These are phyloP conservation scores for Cymodocea nodosa DNA, from an alignment of 116 monocot genomes.

Conservation along the genomic window DNA sequence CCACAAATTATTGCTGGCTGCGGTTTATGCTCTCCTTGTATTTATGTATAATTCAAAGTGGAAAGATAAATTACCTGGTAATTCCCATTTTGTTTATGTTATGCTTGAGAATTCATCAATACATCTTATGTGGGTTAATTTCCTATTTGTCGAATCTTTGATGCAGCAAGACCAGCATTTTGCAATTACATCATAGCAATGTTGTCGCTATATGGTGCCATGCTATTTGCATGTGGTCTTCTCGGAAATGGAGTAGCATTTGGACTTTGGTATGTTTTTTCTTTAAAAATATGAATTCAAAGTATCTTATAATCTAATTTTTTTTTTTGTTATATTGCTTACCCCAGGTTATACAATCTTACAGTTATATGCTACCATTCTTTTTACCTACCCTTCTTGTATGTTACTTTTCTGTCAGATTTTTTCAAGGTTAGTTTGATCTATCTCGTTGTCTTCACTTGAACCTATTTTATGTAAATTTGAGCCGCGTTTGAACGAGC, in stretches of 20 bases:
- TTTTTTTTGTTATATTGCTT: not conserved
- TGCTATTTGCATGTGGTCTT: conserved; percentile 57
- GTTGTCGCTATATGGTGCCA: conserved; percentile 44
- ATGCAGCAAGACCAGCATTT: conserved; percentile 78
- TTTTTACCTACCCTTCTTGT: conserved; percentile 83
- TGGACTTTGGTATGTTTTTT: conserved; percentile 66
- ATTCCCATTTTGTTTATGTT: not conserved
- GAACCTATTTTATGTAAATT: not conserved
- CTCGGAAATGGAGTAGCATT: conserved; percentile 62
- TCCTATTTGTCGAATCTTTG: not conserved
- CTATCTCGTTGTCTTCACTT: not conserved
- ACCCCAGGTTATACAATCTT: conserved; percentile 61
- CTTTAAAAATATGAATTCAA: not conserved
- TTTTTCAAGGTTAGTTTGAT: conserved; percentile 53
- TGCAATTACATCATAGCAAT: conserved; percentile 81
- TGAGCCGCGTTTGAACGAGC: not conserved
- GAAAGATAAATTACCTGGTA: conserved; percentile 84
- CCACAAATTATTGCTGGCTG: conserved; percentile 60
- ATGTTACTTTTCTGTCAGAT: conserved; percentile 79
- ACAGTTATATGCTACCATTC: conserved; percentile 74
- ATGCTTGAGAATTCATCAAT: not conserved
- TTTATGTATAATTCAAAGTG: conserved; percentile 49
- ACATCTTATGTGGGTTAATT: not conserved
- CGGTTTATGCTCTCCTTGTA: conserved; percentile 72
- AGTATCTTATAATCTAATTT: not conserved